Evolutionary conservation across 208 protist genomes (phyloP).

Genomic region (Acanthamoeba sp.): DNA sequence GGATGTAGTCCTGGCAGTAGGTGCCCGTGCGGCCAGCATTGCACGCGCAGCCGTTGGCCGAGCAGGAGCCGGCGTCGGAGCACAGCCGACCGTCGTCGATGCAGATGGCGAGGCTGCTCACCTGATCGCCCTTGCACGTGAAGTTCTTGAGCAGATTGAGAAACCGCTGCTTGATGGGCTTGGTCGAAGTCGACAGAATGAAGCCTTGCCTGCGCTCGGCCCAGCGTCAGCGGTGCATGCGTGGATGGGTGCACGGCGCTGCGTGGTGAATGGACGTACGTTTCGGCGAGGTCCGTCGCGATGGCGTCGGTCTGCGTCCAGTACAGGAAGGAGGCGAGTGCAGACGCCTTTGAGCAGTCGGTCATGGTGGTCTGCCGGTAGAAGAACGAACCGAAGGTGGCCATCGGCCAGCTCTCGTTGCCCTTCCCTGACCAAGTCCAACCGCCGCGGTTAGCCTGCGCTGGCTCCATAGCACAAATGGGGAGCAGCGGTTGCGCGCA

Average conservation of each 20-base stretch:
- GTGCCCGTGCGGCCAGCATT: neutral
- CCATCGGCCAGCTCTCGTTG: neutral
- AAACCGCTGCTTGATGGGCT: neutral
- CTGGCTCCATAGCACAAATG: no score
- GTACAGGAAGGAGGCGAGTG: neutral
- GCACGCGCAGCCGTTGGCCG: neutral
- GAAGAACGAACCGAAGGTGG: slow-evolving; percentile 29
- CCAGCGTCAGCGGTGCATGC: no score
- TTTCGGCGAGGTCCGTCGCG: neutral
- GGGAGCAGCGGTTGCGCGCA: no score
- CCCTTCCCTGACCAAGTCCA: neutral
- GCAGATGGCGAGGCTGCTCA: neutral
- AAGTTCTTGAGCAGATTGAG: neutral
- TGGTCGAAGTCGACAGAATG: neutral
- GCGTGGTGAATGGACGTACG: neutral
- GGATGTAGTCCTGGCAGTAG: neutral
- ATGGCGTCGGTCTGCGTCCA: neutral
- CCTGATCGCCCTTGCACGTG: neutral
- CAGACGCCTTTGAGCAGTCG: neutral
- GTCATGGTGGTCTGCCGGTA: neutral
- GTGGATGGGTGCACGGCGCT: no score
- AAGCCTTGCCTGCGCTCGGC: neutral
- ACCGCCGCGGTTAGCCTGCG: no score
- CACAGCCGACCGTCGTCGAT: slow-evolving; percentile 12
- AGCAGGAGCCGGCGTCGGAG: neutral